Evolutionary conservation across 768 basidiomycete genomes (phyloP).

Genomic region (Leccinum olivaceopallidum): DNA sequence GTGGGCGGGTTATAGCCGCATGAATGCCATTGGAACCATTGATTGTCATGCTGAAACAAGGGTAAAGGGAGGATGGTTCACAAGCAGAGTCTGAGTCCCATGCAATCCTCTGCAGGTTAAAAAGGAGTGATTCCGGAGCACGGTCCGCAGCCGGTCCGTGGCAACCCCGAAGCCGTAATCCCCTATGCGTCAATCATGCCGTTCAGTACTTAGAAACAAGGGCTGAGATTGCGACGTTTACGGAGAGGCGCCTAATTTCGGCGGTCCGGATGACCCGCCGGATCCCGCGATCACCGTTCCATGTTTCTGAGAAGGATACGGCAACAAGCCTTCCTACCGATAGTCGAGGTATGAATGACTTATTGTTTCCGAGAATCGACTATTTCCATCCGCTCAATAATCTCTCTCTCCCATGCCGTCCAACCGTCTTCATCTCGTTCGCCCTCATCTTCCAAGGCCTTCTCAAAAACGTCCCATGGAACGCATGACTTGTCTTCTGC

Average conservation of each 20-base stretch:
- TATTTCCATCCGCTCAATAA: conserved; percentile 66
- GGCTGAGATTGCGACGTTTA: neutral
- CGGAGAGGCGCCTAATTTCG: neutral
- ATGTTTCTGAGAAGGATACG: neutral
- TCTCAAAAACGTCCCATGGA: conserved; percentile 73
- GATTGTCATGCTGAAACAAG: conserved; percentile 37
- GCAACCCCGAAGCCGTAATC: neutral
- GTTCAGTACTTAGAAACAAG: neutral
- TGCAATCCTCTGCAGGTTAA: conserved; percentile 1
- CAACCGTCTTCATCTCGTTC: conserved; percentile 68
- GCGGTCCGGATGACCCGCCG: conserved; percentile 1
- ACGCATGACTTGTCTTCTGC: conserved; percentile 62
- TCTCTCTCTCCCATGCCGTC: conserved; percentile 79
- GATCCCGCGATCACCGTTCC: neutral
- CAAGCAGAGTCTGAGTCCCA: neutral
- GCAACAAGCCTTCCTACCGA: neutral
- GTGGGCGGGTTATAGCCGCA: conserved; percentile 44
- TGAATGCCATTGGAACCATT: conserved; percentile 28
- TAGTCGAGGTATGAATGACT: neutral
- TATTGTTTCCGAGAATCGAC: conserved; percentile 38
- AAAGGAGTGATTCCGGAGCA: conserved; percentile 5
- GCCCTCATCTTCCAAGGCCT: conserved; percentile 51
- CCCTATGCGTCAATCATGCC: neutral
- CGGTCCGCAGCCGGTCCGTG: conserved; percentile 19
- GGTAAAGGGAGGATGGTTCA: neutral